Percentiles rank a stretch among this genome's conserved stretches.
Conservation (phyloP, 306 rosid species). For the Rosa persica region DNA sequence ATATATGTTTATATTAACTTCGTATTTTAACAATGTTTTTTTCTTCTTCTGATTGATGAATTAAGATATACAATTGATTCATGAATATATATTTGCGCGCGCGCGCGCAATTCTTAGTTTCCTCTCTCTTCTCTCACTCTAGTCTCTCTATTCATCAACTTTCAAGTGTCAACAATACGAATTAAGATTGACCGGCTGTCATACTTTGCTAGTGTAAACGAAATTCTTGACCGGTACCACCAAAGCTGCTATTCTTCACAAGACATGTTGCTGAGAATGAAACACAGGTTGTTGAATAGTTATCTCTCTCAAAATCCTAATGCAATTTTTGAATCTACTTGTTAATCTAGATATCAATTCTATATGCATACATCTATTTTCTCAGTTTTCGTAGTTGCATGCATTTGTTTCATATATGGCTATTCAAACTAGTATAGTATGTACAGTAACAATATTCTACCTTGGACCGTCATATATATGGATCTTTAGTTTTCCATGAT, state of each 20-base stretch:
- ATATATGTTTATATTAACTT: background rate
- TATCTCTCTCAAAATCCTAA: background rate
- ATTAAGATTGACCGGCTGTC: background rate
- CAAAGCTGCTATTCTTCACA: slow-evolving; percentile 48
- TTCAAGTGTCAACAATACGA: background rate
- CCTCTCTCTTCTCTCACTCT: background rate
- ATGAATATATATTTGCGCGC: no score
- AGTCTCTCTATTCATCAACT: background rate
- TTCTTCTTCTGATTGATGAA: no score
- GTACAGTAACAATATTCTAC: background rate
- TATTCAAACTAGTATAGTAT: background rate
- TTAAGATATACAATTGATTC: no score
- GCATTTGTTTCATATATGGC: background rate
- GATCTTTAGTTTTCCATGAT: background rate
- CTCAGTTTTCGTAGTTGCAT: background rate
- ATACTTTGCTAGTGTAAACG: slow-evolving; percentile 36
- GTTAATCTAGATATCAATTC: background rate
- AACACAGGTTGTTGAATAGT: slow-evolving; percentile 48
- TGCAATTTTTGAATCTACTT: background rate
- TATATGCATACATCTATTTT: background rate
- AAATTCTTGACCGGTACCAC: slow-evolving; percentile 64
- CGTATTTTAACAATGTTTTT: no score
- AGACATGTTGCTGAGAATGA: slow-evolving; percentile 35
- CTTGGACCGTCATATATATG: background rate
- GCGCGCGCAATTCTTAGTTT: background rate